Evolutionary conservation across 176 grass and related monocot species (phyloP), one percentile per base, ranked within the genome.

Genomic region (Oryza nivara): DNA sequence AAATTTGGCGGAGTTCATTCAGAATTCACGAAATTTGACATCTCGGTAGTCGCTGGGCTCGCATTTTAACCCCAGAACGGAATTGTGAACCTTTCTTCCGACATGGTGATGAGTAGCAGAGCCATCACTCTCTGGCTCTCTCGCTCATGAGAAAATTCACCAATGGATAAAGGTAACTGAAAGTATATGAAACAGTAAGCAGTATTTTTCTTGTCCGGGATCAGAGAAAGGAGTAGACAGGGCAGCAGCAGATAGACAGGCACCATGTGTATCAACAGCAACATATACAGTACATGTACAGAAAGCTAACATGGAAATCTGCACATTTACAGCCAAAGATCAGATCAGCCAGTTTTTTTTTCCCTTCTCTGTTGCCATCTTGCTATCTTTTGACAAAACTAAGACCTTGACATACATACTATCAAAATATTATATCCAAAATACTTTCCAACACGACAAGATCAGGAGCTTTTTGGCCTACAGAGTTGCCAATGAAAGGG

Each of bases 381-480:
- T 54, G 47, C 25, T 1, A 38, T 28, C 54, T 65, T 66, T 77
- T 8, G 54, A 86, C 77, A 56, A 67, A 86, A 72, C 78, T 11
- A 22, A 66, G 82, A 89, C 88, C 56, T 77, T 56, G 78, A 71
- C 28, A 12, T 3, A 49, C 43, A 44, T 5, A 49, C 47, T 49
- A 49, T 52, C 60, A 44, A 45, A 34, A 26, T 68, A 68, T 73
- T 86, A 34, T 34, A 87, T 74, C 73, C 13, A 36, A 28, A 38
- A 76, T 9, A 14, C 82, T 82, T 86, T 60, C 72, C 83, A 85
- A 72, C 78, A 6, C 28, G 82, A 81, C 72, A 81, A 77, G 83
- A 76, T 81, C 72, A 4, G 68, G 43, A 14, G 20, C 36, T 19
- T 41, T 49, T 58, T 45, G 0, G 46, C 22, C 35, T 48, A 11